A percentile compares a stretch with the other conserved stretches of the same genome.
Evolutionary conservation across 768 basidiomycete genomes (phyloP).

Genomic region (Gloeopeniophorella convolvens): DNA sequence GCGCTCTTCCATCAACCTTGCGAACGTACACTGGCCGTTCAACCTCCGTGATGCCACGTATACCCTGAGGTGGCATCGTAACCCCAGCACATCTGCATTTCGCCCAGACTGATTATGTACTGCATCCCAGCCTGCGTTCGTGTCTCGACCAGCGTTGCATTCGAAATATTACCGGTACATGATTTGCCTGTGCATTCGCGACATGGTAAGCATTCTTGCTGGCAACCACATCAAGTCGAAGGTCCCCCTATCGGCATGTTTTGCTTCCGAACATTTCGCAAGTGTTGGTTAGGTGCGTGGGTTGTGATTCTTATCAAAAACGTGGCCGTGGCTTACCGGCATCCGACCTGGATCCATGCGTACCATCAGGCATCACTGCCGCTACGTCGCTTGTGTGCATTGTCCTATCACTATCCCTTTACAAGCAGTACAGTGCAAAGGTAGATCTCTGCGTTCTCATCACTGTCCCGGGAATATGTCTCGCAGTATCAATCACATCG

Average conservation of each 20-base stretch:
- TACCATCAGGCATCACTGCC: slow-evolving; percentile 3
- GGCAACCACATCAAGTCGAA: not conserved
- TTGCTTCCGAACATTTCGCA: slow-evolving; percentile 20
- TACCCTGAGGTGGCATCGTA: too few species aligned
- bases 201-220: not conserved
- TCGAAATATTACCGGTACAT: not conserved
- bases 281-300: slow-evolving; percentile 18
- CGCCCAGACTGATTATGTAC: not conserved
- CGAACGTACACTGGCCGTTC: too few species aligned
- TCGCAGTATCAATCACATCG: not conserved
- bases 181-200: too few species aligned
- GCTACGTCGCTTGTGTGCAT: slow-evolving; percentile 10
- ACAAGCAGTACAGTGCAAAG: slow-evolving; percentile 11
- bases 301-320: not conserved
- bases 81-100: not conserved
- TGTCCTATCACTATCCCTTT: slow-evolving; percentile 8
- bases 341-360: not conserved
- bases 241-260: not conserved
- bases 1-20: too few species aligned
- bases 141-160: not conserved
- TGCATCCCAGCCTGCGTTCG: not conserved
- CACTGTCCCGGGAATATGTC: slow-evolving; percentile 10
- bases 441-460: slow-evolving; percentile 17
- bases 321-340: not conserved
- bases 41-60: too few species aligned